Conservation (phyloP, 208 protist species). For the Entamoeba dispar region DNA sequence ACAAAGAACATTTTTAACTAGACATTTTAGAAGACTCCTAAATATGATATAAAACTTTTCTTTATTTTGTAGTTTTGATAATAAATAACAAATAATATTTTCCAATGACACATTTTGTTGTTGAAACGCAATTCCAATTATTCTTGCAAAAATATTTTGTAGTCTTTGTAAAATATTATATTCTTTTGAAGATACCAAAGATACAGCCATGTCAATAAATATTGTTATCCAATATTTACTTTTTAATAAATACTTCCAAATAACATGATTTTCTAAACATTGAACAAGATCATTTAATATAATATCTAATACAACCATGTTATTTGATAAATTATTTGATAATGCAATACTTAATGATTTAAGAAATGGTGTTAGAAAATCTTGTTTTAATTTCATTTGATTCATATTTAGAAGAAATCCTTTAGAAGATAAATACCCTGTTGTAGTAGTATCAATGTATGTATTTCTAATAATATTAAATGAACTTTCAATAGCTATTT, state of each 20-base stretch:
- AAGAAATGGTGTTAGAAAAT: not conserved
- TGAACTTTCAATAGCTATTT: not conserved
- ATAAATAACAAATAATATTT: not conserved
- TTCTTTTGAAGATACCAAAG: not conserved
- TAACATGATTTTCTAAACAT: not conserved
- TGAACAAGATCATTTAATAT: not conserved
- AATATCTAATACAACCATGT: not conserved
- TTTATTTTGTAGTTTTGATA: not conserved
- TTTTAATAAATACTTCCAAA: not conserved
- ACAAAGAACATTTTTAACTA: not conserved
- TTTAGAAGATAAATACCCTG: not conserved
- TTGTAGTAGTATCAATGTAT: not conserved
- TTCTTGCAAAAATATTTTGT: not conserved
- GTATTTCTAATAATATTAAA: not conserved
- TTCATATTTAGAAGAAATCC: not conserved
- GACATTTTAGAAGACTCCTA: not conserved
- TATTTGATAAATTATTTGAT: not conserved
- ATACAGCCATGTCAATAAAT: not conserved
- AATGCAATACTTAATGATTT: not conserved
- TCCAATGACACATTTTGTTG: not conserved
- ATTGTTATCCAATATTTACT: not conserved
- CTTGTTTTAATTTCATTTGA: not conserved
- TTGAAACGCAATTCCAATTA: not conserved
- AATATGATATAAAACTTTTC: not conserved
- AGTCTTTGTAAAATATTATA: not conserved